A percentile compares a stretch with the other conserved stretches of the same genome.
Evolutionary conservation across 768 basidiomycete genomes (phyloP).

Genomic region (Psilocybe azurescens): DNA sequence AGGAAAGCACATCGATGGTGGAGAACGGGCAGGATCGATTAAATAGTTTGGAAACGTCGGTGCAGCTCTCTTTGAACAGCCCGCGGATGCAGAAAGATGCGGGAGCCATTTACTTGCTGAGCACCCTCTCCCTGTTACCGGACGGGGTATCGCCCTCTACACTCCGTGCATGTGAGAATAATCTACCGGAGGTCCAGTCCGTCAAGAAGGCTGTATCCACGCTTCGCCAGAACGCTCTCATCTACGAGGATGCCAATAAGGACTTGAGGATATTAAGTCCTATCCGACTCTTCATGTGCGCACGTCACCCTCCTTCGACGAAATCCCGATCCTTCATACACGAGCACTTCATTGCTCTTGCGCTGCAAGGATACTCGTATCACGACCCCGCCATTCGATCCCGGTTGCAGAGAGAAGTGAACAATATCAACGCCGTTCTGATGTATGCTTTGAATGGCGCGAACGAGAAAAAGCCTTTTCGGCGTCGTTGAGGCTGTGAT

Average conservation of each 20-base stretch:
- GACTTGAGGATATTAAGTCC: slow-evolving; percentile 32
- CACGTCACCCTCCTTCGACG: slow-evolving; percentile 26
- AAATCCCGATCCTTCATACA: slow-evolving; percentile 25
- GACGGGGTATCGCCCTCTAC: slow-evolving; percentile 29
- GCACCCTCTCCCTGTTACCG: slow-evolving; percentile 33
- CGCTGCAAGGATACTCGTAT: slow-evolving; percentile 13
- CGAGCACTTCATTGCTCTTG: slow-evolving; percentile 28
- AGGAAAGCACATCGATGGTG: slow-evolving; percentile 33
- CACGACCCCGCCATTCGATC: slow-evolving; percentile 14
- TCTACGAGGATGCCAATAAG: slow-evolving; percentile 26
- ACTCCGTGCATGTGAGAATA: slow-evolving; percentile 19
- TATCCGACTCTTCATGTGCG: slow-evolving; percentile 29
- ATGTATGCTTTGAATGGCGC: slow-evolving; percentile 21
- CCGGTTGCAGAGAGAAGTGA: slow-evolving; percentile 26
- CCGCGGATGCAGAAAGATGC: slow-evolving; percentile 31
- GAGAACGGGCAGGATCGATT: slow-evolving; percentile 32
- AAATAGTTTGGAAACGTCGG: slow-evolving; percentile 34
- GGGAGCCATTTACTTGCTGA: slow-evolving; percentile 29
- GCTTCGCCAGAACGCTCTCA: slow-evolving; percentile 31
- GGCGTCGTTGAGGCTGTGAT: slow-evolving; percentile 25
- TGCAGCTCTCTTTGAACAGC: slow-evolving; percentile 35
- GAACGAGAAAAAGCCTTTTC: slow-evolving; percentile 14
- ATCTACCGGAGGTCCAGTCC: slow-evolving; percentile 23
- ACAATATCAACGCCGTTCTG: slow-evolving; percentile 31
- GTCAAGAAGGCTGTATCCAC: slow-evolving; percentile 30